phyloP scores from a whole-genome alignment of 805 yeast genomes.

The Candida ascalaphidarum region DNA sequence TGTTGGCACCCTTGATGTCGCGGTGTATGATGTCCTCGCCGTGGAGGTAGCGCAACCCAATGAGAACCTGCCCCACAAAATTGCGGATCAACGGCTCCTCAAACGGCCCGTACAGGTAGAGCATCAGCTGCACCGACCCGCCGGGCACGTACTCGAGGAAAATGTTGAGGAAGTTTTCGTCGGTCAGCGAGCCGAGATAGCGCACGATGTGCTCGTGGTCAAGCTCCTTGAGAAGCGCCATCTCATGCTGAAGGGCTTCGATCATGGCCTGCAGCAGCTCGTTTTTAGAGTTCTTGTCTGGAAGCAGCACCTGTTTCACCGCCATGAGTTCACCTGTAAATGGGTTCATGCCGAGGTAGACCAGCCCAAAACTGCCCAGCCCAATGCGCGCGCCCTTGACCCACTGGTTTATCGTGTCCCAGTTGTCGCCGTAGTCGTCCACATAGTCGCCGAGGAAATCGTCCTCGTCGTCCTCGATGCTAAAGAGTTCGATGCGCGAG shows the following conservation, averaged over 20 bases:
- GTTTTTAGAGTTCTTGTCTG: slow-evolving; percentile 29
- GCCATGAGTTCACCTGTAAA: slow-evolving; percentile 95
- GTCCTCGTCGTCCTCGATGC: background rate
- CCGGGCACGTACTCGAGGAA: slow-evolving; percentile 45
- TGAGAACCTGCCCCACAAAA: slow-evolving; percentile 67
- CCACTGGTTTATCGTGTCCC: slow-evolving; percentile 65
- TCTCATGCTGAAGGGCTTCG: slow-evolving; percentile 77
- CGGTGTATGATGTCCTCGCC: slow-evolving; percentile 72
- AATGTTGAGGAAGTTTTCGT: slow-evolving; percentile 63
- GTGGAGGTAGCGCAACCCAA: slow-evolving; percentile 70
- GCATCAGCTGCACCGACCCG: slow-evolving; percentile 40
- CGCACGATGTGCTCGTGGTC: slow-evolving; percentile 91
- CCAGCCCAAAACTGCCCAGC: slow-evolving; percentile 91
- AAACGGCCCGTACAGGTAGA: slow-evolving; percentile 67
- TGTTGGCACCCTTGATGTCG: slow-evolving; percentile 85
- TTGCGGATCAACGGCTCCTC: slow-evolving; percentile 69
- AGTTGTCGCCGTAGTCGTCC: background rate
- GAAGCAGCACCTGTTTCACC: slow-evolving; percentile 83
- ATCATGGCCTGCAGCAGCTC: slow-evolving; percentile 42
- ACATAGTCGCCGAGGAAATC: too few species aligned
- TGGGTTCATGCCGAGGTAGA: slow-evolving; percentile 85
- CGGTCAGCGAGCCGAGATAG: slow-evolving; percentile 81
- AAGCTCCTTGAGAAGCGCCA: slow-evolving; percentile 64
- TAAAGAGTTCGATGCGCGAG: slow-evolving; percentile 33
- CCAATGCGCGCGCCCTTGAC: slow-evolving; percentile 90